Evolutionary conservation across 192 early-diverging fungal species (phyloP).

Genomic region (Entomortierella lignicola): DNA sequence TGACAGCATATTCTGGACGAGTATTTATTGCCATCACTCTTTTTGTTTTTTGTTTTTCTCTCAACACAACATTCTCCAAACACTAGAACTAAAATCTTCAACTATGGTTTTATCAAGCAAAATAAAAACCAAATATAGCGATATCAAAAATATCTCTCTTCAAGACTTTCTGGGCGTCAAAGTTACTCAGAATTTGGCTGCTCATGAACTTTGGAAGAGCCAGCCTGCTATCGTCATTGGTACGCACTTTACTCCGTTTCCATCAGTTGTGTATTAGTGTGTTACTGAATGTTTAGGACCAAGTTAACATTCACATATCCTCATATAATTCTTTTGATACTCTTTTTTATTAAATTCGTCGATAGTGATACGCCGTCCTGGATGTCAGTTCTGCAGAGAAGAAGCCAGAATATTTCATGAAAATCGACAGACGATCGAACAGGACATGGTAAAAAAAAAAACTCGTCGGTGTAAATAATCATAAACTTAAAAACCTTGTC

Average conservation of each 20-base stretch:
- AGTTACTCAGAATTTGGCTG: background rate
- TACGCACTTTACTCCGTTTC: background rate
- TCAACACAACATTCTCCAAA: background rate
- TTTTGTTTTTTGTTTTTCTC: no score
- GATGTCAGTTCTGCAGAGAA: constrained; percentile 63
- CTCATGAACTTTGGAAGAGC: constrained; percentile 39
- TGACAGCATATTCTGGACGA: no score
- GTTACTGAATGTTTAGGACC: no score
- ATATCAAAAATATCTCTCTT: constrained; percentile 28
- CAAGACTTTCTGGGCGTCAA: constrained; percentile 26
- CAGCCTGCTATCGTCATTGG: constrained; percentile 41
- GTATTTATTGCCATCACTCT: no score
- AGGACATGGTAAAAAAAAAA: constrained; percentile 32
- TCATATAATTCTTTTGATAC: background rate
- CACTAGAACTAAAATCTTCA: background rate
- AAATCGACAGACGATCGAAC: constrained; percentile 38
- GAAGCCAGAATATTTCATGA: constrained; percentile 51
- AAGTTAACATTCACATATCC: no score
- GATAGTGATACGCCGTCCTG: constrained; percentile 58
- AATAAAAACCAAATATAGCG: constrained; percentile 19
- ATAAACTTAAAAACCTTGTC: no score
- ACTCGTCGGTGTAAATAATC: no score
- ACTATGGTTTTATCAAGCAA: background rate
- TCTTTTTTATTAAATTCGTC: background rate
- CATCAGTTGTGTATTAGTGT: background rate